Conservation (phyloP, 495 filamentous ascomycete genomes). For the Penicillium manginii region DNA sequence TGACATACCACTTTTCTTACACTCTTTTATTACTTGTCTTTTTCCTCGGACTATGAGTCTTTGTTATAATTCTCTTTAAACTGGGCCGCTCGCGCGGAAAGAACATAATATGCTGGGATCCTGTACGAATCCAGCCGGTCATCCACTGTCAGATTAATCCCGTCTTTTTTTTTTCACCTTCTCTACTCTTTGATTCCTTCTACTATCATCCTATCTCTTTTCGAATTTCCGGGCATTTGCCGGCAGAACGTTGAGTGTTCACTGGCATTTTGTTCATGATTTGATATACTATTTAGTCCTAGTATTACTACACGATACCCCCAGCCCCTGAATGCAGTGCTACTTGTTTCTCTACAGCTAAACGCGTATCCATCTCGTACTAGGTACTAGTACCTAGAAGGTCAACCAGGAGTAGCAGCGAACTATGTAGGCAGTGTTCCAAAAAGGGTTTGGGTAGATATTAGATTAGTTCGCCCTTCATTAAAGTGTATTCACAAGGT, state of each 20-base stretch:
- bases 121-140: conserved; percentile 17
- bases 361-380: too few relatives aligned
- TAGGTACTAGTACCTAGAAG: too few relatives aligned
- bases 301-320: not conserved
- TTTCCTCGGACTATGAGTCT: conserved; percentile 1
- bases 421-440: too few relatives aligned
- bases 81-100: conserved; percentile 41
- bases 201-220: too few relatives aligned
- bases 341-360: too few relatives aligned
- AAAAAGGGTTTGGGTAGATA: not conserved
- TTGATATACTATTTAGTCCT: not conserved
- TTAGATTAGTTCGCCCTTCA: conserved; percentile 2
- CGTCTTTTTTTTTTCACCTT: conserved; percentile 10
- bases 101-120: conserved; percentile 29
- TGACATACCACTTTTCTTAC: conserved; percentile 1
- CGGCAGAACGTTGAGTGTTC: not conserved
- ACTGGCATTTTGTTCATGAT: not conserved
- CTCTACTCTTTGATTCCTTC: conserved; percentile 11
- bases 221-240: too few relatives aligned
- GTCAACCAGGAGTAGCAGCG: too few relatives aligned
- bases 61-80: conserved; percentile 20
- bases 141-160: conserved; percentile 21
- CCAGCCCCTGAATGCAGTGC: too few relatives aligned
- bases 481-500: conserved; percentile 1
- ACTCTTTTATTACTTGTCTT: conserved; percentile 12